Evolutionary conservation across 148 eudicot species (phyloP), one percentile per base, ranked within the genome.

Genomic region (Agrostemma githago): DNA sequence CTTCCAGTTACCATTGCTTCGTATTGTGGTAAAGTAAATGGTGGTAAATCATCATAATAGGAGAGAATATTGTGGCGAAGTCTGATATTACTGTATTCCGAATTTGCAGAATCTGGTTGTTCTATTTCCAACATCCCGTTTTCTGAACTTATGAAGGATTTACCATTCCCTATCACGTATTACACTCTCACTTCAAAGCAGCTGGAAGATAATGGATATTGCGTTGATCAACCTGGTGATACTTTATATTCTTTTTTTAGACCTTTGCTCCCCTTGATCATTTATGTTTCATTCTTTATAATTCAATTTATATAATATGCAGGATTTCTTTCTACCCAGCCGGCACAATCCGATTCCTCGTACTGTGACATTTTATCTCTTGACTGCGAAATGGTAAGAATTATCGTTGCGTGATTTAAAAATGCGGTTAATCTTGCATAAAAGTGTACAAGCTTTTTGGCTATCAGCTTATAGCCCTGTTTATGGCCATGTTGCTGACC

Each of bases 191-290:
- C 97, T 56, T 78, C 79, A 42, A 88, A 86, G 80, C 87, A 87
- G 77, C 82, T 95, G 74, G 93, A 92, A 79, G 97, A 92, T 62
- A 95, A 95, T 83, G 97, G 97, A 68, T 95, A 95, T 74, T 78
- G 84, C 74, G 41, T 66, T 74, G 80, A 84, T 76, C 84, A 82
- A 82, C 85, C 89, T 79, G 98, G 98, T 95, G 68, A 57, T 57
- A 68, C 41, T 48, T 70, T 70, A 20, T 67, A 43, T 0, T 56
- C 56, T 72, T 54, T 39, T 54, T 41, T 6, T 21, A 16, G 17
- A 20, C 60, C 17, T 63, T 26, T 5, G 6, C 11, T n/a, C 48
- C 41, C 15, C 62, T 15, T 53, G 7, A 59, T 21, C 61, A 16
- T 54, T 26, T 26, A 26, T 26, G 34, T 26, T 68, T 26, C 68